phyloP scores from a whole-genome alignment of 345 rosid species.

The Gossypium longicalyx region DNA sequence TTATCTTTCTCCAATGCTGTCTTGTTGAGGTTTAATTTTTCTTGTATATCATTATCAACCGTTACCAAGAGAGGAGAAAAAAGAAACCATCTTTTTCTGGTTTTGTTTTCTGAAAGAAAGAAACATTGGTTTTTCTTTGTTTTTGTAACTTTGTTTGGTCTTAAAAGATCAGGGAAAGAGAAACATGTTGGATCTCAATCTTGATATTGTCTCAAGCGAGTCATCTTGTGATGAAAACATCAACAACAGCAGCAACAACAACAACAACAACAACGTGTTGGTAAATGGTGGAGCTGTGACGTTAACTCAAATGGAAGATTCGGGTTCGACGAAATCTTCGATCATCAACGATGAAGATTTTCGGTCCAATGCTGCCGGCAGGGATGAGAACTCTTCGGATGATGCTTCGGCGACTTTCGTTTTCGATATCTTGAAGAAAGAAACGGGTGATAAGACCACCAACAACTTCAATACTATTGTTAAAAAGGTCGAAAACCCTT shows the following conservation, averaged over 20 bases:
- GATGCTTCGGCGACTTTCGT: constrained; percentile 29
- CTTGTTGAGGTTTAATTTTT: not conserved
- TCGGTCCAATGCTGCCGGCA: constrained; percentile 11
- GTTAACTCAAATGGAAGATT: constrained; percentile 31
- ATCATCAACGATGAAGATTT: constrained; percentile 36
- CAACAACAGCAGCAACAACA: not conserved
- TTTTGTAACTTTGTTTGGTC: not conserved
- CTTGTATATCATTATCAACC: not conserved
- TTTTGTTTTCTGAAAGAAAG: not conserved
- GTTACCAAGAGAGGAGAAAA: not conserved
- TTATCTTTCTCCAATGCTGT: constrained; percentile 1
- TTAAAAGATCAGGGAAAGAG: not conserved
- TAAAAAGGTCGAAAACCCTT: constrained; percentile 7
- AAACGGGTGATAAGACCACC: not conserved
- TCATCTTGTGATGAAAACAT: constrained; percentile 21
- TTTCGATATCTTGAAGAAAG: constrained; percentile 45
- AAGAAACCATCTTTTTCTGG: not conserved
- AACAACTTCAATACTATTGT: not conserved
- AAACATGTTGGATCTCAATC: constrained; percentile 67
- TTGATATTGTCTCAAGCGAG: constrained; percentile 37
- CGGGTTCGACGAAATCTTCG: constrained; percentile 51
- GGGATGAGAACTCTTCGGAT: constrained; percentile 40
- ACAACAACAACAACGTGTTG: not conserved
- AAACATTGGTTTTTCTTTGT: not conserved
- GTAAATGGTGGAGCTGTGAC: not conserved